Conservation (phyloP, 306 rosid genomes). For the Cucurbita pepo region DNA sequence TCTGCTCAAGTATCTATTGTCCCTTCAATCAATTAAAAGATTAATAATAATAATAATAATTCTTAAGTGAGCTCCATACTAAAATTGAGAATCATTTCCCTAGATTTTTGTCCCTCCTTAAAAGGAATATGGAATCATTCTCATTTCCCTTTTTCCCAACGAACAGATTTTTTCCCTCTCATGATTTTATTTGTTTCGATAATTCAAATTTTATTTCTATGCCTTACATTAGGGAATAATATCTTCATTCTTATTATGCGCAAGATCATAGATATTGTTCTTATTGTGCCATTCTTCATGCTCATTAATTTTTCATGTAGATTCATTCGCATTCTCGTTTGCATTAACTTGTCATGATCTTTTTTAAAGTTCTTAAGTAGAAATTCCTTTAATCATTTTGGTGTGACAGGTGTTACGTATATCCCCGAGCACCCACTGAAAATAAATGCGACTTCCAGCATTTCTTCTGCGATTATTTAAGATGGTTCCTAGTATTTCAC, state of each 20-base stretch:
- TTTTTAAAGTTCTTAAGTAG: not conserved
- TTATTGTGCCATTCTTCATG: not conserved
- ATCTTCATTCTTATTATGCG: not conserved
- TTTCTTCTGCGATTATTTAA: constrained; percentile 38
- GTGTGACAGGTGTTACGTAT: constrained; percentile 54
- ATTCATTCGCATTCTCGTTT: not conserved
- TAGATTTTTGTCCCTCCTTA: not conserved
- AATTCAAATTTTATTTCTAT: not conserved
- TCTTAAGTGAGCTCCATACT: not conserved
- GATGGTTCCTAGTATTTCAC: not conserved
- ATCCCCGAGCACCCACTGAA: constrained; percentile 56
- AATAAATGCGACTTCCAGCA: constrained; percentile 71
- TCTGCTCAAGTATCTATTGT: not conserved
- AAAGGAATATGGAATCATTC: not conserved
- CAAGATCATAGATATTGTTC: not conserved
- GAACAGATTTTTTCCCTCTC: not conserved
- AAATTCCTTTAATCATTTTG: constrained; percentile 13
- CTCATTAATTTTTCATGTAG: not conserved
- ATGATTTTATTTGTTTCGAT: not conserved
- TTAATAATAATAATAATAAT: not conserved
- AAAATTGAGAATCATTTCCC: not conserved
- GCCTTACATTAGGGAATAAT: not conserved
- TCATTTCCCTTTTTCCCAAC: not conserved
- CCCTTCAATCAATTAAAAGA: not conserved
- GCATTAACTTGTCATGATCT: not conserved